Conservation (phyloP, 768 basidiomycete species). For the Pulveroboletus ravenelii region DNA sequence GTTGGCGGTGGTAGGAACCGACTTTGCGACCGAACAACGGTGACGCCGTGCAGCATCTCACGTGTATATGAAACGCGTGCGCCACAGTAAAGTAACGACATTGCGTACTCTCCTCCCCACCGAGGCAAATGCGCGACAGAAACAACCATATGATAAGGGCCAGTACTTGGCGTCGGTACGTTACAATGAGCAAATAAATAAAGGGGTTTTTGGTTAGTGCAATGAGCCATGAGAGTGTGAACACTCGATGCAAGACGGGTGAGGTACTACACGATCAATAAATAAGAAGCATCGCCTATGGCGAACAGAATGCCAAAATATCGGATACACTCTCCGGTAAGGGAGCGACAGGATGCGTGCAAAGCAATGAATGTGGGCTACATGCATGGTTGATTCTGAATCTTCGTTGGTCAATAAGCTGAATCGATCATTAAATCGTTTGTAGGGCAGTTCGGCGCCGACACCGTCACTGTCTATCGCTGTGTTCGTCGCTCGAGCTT, state of each 20-base stretch:
- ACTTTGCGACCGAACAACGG: not conserved
- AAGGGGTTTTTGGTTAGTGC: no score
- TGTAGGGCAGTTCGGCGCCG: slow-evolving; percentile 7
- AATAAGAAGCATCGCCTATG: slow-evolving; percentile 6
- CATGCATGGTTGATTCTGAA: not conserved
- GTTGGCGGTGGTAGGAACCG: not conserved
- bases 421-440: slow-evolving; percentile 7
- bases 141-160: not conserved
- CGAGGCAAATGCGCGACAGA: no score
- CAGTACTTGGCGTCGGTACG: not conserved
- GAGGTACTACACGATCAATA: slow-evolving; percentile 17
- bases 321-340: slow-evolving; percentile 14
- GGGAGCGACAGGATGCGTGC: not conserved
- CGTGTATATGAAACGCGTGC: not conserved
- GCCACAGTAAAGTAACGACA: no score
- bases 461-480: slow-evolving; percentile 32
- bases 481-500: slow-evolving; percentile 43
- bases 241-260: slow-evolving; percentile 2
- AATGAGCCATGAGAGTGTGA: slow-evolving; percentile 1
- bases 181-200: not conserved
- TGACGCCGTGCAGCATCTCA: not conserved
- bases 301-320: slow-evolving; percentile 2
- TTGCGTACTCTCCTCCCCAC: no score
- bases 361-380: not conserved
- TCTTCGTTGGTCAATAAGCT: not conserved